A percentile compares a stretch with the other conserved stretches of the same genome.
These are phyloP conservation scores for Venturia nashicola DNA, from an alignment of 2,329 filamentous ascomycete species.

Conservation along the genomic window DNA sequence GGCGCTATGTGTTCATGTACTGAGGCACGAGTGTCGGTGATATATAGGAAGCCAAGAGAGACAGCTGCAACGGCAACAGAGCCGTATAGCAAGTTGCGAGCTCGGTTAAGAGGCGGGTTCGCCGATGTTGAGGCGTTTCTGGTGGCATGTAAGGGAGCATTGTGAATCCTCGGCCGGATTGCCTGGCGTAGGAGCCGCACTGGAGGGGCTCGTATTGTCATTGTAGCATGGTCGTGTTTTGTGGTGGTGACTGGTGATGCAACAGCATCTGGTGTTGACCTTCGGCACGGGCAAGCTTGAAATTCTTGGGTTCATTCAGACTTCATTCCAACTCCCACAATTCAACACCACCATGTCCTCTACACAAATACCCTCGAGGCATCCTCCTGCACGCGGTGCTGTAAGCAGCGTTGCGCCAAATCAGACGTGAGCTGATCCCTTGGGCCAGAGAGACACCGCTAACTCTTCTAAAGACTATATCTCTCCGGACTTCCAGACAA, in stretches of 20 bases:
- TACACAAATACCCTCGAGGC: background rate
- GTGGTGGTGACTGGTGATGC: background rate
- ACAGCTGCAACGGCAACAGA: conserved; percentile 39
- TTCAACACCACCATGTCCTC: background rate
- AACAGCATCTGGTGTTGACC: background rate
- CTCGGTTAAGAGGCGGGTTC: conserved; percentile 2
- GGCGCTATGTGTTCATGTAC: conserved; percentile 42
- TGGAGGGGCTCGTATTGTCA: conserved; percentile 2
- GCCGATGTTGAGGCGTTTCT: conserved; percentile 5
- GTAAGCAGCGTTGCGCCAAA: conserved; percentile 15
- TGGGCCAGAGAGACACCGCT: background rate
- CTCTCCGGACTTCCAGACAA: conserved; percentile 82
- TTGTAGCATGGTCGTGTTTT: conserved; percentile 5
- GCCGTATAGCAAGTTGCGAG: conserved; percentile 36
- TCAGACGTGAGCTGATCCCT: conserved; percentile 19
- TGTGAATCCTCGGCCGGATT: background rate
- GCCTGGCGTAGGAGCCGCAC: background rate
- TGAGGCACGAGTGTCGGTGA: conserved; percentile 41
- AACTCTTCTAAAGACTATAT: conserved; percentile 53
- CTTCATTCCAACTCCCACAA: background rate
- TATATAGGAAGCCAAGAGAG: conserved; percentile 36
- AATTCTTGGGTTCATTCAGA: background rate
- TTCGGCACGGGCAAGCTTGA: background rate
- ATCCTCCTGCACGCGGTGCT: background rate
- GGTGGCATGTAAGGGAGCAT: background rate